Conservation (phyloP, 1,139 yeast species). For the Yamadazyma taylorii region DNA sequence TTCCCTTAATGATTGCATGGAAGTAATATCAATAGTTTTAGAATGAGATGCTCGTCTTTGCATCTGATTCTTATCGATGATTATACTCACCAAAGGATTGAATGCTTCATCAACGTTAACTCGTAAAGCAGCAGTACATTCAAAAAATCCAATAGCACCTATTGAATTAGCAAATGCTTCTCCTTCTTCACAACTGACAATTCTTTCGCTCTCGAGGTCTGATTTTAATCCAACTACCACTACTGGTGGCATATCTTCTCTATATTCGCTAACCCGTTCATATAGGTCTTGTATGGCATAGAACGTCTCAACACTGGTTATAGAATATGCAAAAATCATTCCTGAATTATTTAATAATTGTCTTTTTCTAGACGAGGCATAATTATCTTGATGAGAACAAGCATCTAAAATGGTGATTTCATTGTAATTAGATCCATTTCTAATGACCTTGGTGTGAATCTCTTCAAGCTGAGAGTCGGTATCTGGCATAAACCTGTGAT, state of each 20-base stretch:
- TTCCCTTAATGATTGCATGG: conserved; percentile 12
- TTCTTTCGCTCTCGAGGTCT: conserved; percentile 27
- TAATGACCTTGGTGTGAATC: conserved; percentile 28
- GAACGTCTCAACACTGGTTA: conserved; percentile 28
- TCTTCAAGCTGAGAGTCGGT: conserved; percentile 29
- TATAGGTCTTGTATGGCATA: conserved; percentile 28
- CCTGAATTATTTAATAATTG: conserved; percentile 33
- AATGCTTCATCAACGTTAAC: conserved; percentile 29
- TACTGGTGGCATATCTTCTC: conserved; percentile 27
- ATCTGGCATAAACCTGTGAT: conserved; percentile 21
- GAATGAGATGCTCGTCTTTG: conserved; percentile 5
- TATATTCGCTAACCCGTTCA: conserved; percentile 21
- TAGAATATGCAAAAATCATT: conserved; percentile 33
- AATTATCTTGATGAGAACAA: conserved; percentile 24
- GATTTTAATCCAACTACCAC: conserved; percentile 34
- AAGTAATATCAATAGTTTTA: conserved; percentile 6
- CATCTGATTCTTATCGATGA: conserved; percentile 4
- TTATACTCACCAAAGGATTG: conserved; percentile 23
- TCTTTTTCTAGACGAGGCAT: conserved; percentile 25
- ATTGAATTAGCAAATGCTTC: conserved; percentile 24
- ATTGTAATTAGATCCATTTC: conserved; percentile 16
- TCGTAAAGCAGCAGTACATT: conserved; percentile 28
- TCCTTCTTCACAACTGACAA: conserved; percentile 32
- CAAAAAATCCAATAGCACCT: conserved; percentile 30
- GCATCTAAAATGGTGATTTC: conserved; percentile 34